Evolutionary conservation across 257 asterid genomes (phyloP), one percentile per base, ranked within the genome.

Genomic region (Solanum neorickii): DNA sequence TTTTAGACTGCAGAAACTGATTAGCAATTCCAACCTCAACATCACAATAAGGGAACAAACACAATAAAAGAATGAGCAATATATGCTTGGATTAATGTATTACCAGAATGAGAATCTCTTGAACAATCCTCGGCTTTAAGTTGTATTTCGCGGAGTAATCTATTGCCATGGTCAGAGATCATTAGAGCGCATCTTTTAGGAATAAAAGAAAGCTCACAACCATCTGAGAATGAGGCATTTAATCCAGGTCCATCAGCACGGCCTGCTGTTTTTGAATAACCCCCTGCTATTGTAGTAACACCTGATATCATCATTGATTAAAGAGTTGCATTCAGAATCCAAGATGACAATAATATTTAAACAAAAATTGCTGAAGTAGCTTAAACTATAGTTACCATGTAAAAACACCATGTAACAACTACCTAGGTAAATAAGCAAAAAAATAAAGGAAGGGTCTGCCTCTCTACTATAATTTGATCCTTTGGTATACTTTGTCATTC

Each of bases 251-350:
- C 99, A 91, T 96, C 98, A 5, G 49, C 86, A 21, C 86, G 92
- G 83, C 98, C 99, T 74, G 93, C 13, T 82, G 82, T 89, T 85
- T 89, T 87, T 49, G 94, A 90, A 89, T 83, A 89, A 65, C 98
- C 99, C 52, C 99, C 99, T 83, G 98, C 98, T 84, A 96, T 96
- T 9, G 99, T 96, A 89, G 94, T 91, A 87, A 96, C 99, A 49
- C 99, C 99, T 96, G 89, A 52, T 65, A 73, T 86, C 52, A 73
- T 73, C 83, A 73, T 73, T 78, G n/a, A 35, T 25, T 47, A 9
- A 33, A 31, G 83, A 72, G 44, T 47, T 47, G 13, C 49, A 74
- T 62, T 86, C 16, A 52, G 52, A 35, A 27, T 27, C 73, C 27
- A 52, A 86, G 12, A 9, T 23, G 75, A 47, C 12, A 6, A 72